Conservation (phyloP, 192 early-diverging fungal genomes). For the Coemansia sp. region DNA sequence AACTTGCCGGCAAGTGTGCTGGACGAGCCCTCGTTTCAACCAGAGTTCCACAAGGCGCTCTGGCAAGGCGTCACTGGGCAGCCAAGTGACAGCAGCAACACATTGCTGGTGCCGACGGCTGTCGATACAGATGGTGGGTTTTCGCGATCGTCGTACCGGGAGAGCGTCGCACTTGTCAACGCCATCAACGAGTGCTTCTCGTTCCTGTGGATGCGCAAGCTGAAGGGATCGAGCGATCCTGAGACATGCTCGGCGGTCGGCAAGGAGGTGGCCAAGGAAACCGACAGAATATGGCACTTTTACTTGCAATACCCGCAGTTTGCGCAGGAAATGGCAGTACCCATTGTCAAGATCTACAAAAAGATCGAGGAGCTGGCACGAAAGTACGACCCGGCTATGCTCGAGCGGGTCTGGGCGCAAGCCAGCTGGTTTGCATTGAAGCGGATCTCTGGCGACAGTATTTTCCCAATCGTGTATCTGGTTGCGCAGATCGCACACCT, state of each 20-base stretch:
- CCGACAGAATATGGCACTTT: constrained; percentile 54
- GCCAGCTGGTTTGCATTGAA: constrained; percentile 53
- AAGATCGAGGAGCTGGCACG: constrained; percentile 29
- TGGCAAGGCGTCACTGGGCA: constrained; percentile 38
- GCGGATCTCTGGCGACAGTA: constrained; percentile 19
- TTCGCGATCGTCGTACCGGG: constrained; percentile 19
- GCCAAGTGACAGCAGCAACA: not conserved
- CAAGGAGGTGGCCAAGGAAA: constrained; percentile 40
- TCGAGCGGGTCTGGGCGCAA: constrained; percentile 46
- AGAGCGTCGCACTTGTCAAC: constrained; percentile 41
- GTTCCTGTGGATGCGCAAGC: constrained; percentile 46
- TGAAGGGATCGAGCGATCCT: constrained; percentile 16
- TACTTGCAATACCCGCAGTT: constrained; percentile 39
- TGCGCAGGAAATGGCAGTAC: constrained; percentile 33
- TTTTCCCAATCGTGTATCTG: constrained; percentile 31
- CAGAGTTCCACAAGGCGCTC: constrained; percentile 30
- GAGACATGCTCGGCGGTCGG: constrained; percentile 6
- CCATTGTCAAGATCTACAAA: constrained; percentile 40
- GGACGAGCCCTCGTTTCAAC: constrained; percentile 35
- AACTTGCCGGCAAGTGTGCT: constrained; percentile 57
- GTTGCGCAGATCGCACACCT: constrained; percentile 27
- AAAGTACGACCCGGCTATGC: constrained; percentile 27
- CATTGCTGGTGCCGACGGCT: not conserved
- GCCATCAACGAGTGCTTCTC: constrained; percentile 48
- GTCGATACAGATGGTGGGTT: not conserved